These are phyloP conservation scores for Boletus rubroflammeus DNA, from an alignment of 768 basidiomycete species.

Conservation along the genomic window DNA sequence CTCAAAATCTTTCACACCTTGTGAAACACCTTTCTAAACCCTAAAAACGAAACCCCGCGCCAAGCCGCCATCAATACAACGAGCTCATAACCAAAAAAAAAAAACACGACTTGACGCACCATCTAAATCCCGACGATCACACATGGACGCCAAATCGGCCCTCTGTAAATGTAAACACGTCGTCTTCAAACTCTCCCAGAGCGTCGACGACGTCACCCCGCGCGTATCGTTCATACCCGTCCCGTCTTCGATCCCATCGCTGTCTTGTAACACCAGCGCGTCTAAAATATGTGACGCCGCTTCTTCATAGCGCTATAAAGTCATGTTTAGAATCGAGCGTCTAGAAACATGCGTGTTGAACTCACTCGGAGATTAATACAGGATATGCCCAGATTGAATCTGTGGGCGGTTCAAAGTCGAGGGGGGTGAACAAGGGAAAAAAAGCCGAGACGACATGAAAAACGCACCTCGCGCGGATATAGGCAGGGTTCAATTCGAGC, in stretches of 20 bases:
- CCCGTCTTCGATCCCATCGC: conserved; percentile 62
- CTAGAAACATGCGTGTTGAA: conserved; percentile 10
- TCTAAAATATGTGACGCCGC: conserved; percentile 85
- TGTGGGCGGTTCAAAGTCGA: conserved; percentile 29
- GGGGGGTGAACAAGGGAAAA: neutral
- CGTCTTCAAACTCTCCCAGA: conserved; percentile 89
- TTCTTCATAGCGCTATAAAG: conserved; percentile 70
- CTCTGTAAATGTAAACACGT: conserved; percentile 79
- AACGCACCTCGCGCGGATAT: conserved; percentile 79
- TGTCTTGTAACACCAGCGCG: conserved; percentile 85
- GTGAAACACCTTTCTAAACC: conserved; percentile 14
- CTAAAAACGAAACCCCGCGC: neutral
- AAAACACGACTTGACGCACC: conserved; percentile 40
- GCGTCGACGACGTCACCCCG: conserved; percentile 68
- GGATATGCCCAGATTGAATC: conserved; percentile 92
- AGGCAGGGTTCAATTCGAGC: conserved; percentile 81
- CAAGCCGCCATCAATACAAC: neutral
- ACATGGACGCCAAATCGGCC: conserved; percentile 70
- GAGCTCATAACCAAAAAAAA: no score
- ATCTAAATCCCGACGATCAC: conserved; percentile 69
- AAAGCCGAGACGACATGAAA: neutral
- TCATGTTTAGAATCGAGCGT: neutral
- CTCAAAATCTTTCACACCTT: conserved; percentile 33
- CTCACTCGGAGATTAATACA: conserved; percentile 81
- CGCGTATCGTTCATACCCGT: conserved; percentile 46